Percentiles rank a stretch among this genome's conserved stretches.
Evolutionary conservation across 768 basidiomycete genomes (phyloP).

Genomic region (Lactifluus echinatus): DNA sequence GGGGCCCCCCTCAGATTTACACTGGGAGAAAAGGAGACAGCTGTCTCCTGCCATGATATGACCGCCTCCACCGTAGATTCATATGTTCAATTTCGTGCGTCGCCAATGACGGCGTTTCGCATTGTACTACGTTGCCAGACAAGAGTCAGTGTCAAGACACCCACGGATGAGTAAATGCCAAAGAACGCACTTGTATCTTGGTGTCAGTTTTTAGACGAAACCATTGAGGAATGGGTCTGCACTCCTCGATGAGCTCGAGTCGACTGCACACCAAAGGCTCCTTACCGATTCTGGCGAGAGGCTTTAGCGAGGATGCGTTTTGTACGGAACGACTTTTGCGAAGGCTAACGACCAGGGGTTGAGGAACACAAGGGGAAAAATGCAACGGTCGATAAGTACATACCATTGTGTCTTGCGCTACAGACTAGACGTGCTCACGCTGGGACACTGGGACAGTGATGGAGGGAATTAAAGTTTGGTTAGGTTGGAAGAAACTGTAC

Average conservation of each 20-base stretch:
- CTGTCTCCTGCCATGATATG: background rate
- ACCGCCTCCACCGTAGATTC: conserved; percentile 24
- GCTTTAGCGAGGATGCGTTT: conserved; percentile 98
- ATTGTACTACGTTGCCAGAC: conserved; percentile 52
- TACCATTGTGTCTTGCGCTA: background rate
- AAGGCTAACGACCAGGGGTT: conserved; percentile 51
- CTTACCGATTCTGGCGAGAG: conserved; percentile 85
- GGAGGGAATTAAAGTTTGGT: conserved; percentile 1
- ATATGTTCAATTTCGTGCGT: conserved; percentile 98
- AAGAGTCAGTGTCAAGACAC: background rate
- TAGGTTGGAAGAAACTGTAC: background rate
- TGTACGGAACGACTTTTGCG: conserved; percentile 97
- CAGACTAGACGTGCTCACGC: background rate
- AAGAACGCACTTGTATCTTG: conserved; percentile 71
- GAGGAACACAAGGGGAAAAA: background rate
- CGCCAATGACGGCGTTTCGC: conserved; percentile 98
- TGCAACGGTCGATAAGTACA: background rate
- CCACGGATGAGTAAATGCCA: background rate
- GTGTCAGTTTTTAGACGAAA: conserved; percentile 95
- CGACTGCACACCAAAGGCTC: background rate
- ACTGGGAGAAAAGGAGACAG: background rate
- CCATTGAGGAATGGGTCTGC: conserved; percentile 96
- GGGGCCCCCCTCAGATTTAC: background rate
- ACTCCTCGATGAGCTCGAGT: background rate
- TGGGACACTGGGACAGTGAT: background rate